Conservation (phyloP, 2,329 filamentous ascomycete species). For the Aspergillus melleus region DNA sequence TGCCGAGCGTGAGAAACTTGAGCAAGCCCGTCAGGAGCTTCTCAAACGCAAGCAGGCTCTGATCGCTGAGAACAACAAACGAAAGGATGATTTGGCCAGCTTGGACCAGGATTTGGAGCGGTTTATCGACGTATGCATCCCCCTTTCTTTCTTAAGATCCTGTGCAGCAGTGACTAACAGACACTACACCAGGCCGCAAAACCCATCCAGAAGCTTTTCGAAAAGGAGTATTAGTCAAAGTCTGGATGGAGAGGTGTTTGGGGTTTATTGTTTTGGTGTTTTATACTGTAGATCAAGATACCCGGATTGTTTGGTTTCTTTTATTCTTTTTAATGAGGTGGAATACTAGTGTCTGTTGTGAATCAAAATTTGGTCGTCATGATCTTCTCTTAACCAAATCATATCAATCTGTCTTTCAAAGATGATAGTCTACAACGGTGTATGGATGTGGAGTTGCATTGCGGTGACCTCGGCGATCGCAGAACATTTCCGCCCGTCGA, state of each 20-base stretch:
- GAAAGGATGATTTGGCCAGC: slow-evolving; percentile 89
- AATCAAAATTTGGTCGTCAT: no score
- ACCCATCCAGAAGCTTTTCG: slow-evolving; percentile 82
- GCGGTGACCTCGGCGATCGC: not conserved
- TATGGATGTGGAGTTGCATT: not conserved
- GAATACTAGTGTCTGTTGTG: not conserved
- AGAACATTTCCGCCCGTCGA: slow-evolving; percentile 15
- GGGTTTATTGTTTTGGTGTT: slow-evolving; percentile 7
- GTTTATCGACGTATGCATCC: slow-evolving; percentile 74
- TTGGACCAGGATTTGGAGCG: slow-evolving; percentile 90
- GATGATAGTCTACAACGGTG: no score
- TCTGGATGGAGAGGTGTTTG: not conserved
- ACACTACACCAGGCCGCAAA: slow-evolving; percentile 67
- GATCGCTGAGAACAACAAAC: slow-evolving; percentile 79
- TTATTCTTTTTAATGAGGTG: not conserved
- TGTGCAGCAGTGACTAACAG: not conserved
- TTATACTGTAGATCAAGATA: slow-evolving; percentile 29
- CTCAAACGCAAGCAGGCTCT: slow-evolving; percentile 70
- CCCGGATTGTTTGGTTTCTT: slow-evolving; percentile 20
- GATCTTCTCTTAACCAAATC: not conserved
- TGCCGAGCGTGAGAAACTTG: slow-evolving; percentile 76
- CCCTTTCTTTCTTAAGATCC: not conserved
- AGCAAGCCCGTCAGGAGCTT: slow-evolving; percentile 77
- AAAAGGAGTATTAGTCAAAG: slow-evolving; percentile 62
- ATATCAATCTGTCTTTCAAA: no score